Evolutionary conservation across 768 basidiomycete species (phyloP).

Genomic region (Nidularia sp.): DNA sequence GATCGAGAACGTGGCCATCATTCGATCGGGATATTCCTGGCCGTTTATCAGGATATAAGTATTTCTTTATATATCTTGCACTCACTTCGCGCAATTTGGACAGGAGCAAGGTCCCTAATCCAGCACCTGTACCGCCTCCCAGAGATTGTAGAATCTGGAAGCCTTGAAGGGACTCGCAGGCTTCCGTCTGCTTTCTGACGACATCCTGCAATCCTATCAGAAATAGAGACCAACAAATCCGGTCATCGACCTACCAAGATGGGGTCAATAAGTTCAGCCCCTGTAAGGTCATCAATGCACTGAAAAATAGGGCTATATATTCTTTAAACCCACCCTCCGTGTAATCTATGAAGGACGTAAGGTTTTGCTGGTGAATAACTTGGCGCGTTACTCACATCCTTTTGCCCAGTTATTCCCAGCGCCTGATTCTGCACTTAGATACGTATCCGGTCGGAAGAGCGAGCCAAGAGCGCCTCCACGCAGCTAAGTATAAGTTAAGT

Average conservation of each 20-base stretch:
- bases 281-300: constrained; percentile 25
- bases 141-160: constrained; percentile 89
- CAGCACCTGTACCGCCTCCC: constrained; percentile 89
- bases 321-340: constrained; percentile 65
- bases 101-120: constrained; percentile 75
- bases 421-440: constrained; percentile 53
- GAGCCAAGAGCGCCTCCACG: constrained; percentile 65
- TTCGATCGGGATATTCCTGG: constrained; percentile 51
- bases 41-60: not conserved
- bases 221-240: constrained; percentile 1
- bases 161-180: constrained; percentile 84
- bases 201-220: constrained; percentile 44
- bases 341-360: constrained; percentile 49
- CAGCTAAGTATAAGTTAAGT: constrained; percentile 35
- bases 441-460: constrained; percentile 89
- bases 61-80: not conserved
- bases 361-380: not conserved
- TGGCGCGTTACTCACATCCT: constrained; percentile 60
- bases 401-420: constrained; percentile 97
- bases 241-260: constrained; percentile 46
- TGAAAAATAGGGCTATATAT: not conserved
- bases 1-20: constrained; percentile 53
- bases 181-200: constrained; percentile 76
- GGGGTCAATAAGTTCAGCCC: constrained; percentile 88
- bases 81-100: constrained; percentile 77